These are phyloP conservation scores for Dichotomocladium elegans DNA, from an alignment of 371 early-diverging fungal genomes.

Conservation along the genomic window DNA sequence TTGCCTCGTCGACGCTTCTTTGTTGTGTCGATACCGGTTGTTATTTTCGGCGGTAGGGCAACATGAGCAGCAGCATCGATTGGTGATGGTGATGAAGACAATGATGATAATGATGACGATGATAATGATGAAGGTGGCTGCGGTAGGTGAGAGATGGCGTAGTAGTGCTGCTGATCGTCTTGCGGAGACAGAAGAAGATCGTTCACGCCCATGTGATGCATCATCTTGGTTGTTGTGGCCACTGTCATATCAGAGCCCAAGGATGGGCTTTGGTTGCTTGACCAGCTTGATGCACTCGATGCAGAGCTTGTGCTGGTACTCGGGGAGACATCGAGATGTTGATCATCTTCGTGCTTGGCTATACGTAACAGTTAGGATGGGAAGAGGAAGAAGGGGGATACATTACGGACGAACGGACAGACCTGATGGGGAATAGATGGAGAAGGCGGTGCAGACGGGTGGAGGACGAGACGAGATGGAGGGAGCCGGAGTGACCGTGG, in stretches of 20 bases:
- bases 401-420: no score
- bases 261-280: constrained; percentile 12
- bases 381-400: no score
- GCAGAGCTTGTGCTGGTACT: constrained; percentile 22
- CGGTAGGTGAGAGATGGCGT: neutral
- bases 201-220: constrained; percentile 6
- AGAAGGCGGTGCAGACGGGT: no score
- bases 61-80: neutral
- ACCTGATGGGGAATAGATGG: no score
- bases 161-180: no score
- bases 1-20: constrained; percentile 54
- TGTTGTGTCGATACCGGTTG: neutral
- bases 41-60: neutral
- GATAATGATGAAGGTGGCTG: neutral
- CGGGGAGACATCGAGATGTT: constrained; percentile 19
- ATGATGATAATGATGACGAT: no score
- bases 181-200: constrained; percentile 5
- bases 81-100: neutral
- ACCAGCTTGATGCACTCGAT: constrained; percentile 16
- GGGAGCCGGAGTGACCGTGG: no score
- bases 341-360: neutral
- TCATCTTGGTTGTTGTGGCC: no score
- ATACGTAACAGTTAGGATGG: no score
- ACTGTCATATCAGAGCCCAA: no score
- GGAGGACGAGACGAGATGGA: no score